Base-by-base conservation (phyloP, 768 basidiomycete genomes). In the Hygrophoropsis aurantiaca region DNA sequence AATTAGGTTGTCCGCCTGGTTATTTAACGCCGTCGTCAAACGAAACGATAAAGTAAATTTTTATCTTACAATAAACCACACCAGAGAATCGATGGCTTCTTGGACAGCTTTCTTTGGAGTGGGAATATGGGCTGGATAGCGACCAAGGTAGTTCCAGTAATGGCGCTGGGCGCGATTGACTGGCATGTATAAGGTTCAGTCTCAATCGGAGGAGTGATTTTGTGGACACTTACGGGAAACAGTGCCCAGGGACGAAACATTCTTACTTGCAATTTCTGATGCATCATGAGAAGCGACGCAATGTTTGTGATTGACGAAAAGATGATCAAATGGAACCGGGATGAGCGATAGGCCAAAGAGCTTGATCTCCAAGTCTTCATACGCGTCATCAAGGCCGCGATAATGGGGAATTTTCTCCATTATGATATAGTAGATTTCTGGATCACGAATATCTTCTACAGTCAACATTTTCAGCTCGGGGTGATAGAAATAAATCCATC, bases 61-160 rank as follows among this genome's bases (percentile, higher is more conserved):
- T n/a, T 8, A 11, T 20, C 66, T 16, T 42, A 76, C 74, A 51
- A 75, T 71, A 58, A 73, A 79, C 71, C 75, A 79, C 13, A 74
- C 71, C 40, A 80, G 53, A 18, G 77, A 73, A 49, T 82, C 79
- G 15, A 65, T 62, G 3, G 77, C 77, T 46, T 81, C 77, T 7
- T 18, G 61, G 49, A 74, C 52, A 1, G 75, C 78, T 19, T 67
- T 64, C n/a, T 55, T 42, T 15, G 76, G 75, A 24, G 71, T 67
- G 15, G 66, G 53, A 0, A 70, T 58, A 54, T 81, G 79, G 5
- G 66, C 61, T 4, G 79, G 77, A 56, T 80, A 77, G 20, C 70
- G 69, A 62, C 69, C 72, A 10, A 82, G 51, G 44, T 71, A 78
- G 46, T 74, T 78, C 78, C 77, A 80, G 54, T 81, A 80, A 15